Conservation (phyloP, 139 green algal species). For the Pseudopediastrum boryanum region DNA sequence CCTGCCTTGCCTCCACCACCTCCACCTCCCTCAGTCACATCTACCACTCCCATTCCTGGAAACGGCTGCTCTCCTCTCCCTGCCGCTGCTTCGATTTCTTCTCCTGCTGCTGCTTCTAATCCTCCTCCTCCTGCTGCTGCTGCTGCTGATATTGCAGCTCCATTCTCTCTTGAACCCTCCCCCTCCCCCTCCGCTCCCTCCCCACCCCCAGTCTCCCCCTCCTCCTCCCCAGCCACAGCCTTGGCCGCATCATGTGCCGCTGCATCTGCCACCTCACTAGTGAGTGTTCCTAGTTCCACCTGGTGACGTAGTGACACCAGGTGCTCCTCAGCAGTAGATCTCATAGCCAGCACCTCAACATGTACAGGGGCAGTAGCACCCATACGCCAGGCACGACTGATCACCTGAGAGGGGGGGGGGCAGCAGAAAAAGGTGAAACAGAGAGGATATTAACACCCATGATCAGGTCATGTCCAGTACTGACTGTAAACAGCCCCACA, state of each 20-base stretch:
- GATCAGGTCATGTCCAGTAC: too few relatives aligned
- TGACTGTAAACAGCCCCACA: neutral
- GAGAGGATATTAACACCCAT: too few relatives aligned
- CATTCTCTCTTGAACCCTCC: neutral
- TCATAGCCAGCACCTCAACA: constrained; percentile 89
- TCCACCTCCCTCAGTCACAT: too few relatives aligned
- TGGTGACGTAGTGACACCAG: constrained; percentile 48
- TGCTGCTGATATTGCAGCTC: neutral
- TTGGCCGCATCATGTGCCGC: constrained; percentile 6
- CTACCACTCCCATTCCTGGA: too few relatives aligned
- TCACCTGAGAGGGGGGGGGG: constrained; percentile 55
- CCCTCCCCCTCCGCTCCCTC: too few relatives aligned
- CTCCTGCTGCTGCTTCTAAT: neutral
- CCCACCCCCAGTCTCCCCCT: neutral
- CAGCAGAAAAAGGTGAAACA: neutral
- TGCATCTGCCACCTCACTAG: constrained; percentile 21
- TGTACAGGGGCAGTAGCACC: constrained; percentile 65
- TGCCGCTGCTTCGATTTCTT: too few relatives aligned
- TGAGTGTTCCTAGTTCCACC: constrained; percentile 9
- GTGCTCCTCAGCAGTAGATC: constrained; percentile 74
- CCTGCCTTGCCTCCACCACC: too few relatives aligned
- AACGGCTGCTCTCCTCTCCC: too few relatives aligned
- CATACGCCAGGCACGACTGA: constrained; percentile 87
- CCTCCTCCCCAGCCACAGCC: neutral
- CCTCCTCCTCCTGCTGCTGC: constrained; percentile 13